phyloP scores from a whole-genome alignment of 2,329 filamentous ascomycete genomes.

The Monilinia aucupariae region DNA sequence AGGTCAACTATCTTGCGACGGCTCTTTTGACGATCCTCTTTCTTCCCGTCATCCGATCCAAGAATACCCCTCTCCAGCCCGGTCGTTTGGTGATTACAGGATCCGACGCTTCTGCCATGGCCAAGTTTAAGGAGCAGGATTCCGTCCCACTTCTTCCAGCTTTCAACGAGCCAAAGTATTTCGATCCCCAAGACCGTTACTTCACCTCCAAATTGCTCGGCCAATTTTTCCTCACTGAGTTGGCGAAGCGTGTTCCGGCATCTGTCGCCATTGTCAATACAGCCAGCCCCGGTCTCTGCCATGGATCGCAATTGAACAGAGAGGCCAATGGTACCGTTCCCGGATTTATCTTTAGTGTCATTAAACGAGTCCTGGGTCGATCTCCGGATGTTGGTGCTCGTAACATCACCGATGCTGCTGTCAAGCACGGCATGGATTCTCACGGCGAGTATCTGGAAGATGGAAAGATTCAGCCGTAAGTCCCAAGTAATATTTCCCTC shows the following conservation, averaged over 20 bases:
- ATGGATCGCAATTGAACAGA: slow-evolving; percentile 2
- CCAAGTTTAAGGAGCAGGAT: slow-evolving; percentile 7
- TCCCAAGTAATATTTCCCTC: background rate
- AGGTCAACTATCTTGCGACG: slow-evolving; percentile 33
- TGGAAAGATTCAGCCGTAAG: slow-evolving; percentile 17
- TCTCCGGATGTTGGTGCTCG: slow-evolving; percentile 9
- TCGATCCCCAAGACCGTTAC: slow-evolving; percentile 13
- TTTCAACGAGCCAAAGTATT: slow-evolving; percentile 9
- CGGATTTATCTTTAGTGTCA: background rate
- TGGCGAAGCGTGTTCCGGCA: slow-evolving; percentile 13
- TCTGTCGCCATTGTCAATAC: slow-evolving; percentile 16
- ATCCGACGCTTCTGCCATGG: background rate
- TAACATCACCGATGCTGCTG: slow-evolving; percentile 14
- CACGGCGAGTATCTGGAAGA: slow-evolving; percentile 19
- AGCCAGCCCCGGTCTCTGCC: slow-evolving; percentile 12
- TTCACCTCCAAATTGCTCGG: slow-evolving; percentile 17
- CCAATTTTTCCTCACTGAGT: slow-evolving; percentile 18
- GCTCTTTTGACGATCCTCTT: slow-evolving; percentile 27
- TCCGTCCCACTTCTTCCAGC: background rate
- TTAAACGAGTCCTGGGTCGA: slow-evolving; percentile 15
- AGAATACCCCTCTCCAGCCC: background rate
- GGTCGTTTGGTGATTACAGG: background rate
- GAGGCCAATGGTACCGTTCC: background rate
- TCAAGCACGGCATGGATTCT: background rate
- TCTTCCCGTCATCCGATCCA: slow-evolving; percentile 31